A percentile compares a stretch with the other conserved stretches of the same genome.
Conservation (phyloP, 2,329 filamentous ascomycete species). For the Calonectria montana region DNA sequence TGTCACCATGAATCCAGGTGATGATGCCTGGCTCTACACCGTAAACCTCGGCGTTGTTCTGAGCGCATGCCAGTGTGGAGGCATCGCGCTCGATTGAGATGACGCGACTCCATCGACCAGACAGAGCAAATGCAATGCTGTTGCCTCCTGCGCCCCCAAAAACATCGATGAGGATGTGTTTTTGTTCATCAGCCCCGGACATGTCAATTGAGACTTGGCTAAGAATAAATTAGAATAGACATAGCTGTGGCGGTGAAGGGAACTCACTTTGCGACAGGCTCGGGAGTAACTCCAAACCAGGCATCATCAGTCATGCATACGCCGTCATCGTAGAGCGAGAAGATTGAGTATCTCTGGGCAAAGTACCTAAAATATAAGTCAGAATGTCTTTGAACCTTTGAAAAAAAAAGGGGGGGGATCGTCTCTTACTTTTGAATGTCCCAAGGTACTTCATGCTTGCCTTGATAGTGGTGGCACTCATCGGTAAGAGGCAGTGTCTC, state of each 20-base stretch:
- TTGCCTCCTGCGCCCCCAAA: constrained; percentile 96
- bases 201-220: constrained; percentile 84
- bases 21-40: constrained; percentile 79
- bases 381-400: neutral
- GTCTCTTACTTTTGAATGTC: constrained; percentile 83
- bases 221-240: constrained; percentile 6
- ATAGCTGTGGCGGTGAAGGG: constrained; percentile 2
- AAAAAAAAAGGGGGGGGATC: neutral
- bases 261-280: constrained; percentile 84
- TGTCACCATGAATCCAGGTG: constrained; percentile 88
- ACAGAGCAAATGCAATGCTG: constrained; percentile 90
- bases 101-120: constrained; percentile 81
- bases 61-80: constrained; percentile 85
- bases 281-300: constrained; percentile 97
- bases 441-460: constrained; percentile 77
- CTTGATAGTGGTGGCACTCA: constrained; percentile 80
- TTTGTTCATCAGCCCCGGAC: constrained; percentile 62
- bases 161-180: constrained; percentile 81
- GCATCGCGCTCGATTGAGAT: constrained; percentile 90
- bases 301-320: constrained; percentile 92
- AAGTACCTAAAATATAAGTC: constrained; percentile 75
- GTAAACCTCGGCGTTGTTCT: constrained; percentile 90
- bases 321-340: constrained; percentile 86
- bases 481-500: constrained; percentile 65
- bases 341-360: constrained; percentile 88